Percentiles rank a stretch among this genome's conserved stretches.
These are phyloP conservation scores for Solanum commersonii DNA, from an alignment of 257 asterid genomes.

Conservation along the genomic window DNA sequence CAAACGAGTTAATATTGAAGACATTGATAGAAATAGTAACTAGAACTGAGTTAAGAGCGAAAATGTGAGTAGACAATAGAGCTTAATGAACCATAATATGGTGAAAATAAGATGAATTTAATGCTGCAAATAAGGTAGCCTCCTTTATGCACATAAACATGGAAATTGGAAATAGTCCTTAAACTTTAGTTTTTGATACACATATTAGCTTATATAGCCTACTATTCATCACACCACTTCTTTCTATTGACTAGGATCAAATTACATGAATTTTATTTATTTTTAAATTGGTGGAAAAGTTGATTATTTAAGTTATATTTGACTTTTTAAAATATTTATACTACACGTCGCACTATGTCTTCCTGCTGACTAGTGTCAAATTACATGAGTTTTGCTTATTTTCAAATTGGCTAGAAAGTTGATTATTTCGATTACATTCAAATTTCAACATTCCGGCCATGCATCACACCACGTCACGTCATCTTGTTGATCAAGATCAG, in stretches of 20 bases:
- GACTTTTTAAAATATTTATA: neutral
- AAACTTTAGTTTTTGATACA: neutral
- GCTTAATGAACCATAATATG: neutral
- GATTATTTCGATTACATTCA: neutral
- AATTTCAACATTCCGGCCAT: no score
- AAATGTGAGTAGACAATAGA: neutral
- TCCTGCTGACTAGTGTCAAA: neutral
- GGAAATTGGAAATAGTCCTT: neutral
- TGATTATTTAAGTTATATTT: no score
- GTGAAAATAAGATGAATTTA: neutral
- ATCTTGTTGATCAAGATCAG: neutral
- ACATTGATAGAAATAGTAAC: neutral
- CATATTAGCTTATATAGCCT: neutral
- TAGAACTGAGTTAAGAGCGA: neutral
- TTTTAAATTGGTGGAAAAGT: no score
- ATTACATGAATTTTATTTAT: no score
- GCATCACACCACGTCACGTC: no score
- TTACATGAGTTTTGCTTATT: neutral
- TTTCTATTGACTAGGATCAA: neutral
- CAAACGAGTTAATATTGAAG: neutral
- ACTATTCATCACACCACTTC: neutral
- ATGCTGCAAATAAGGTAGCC: neutral
- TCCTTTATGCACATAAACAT: neutral
- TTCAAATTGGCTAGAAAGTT: no score
- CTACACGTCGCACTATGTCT: neutral